Conservation (phyloP, 495 filamentous ascomycete genomes). For the Talaromyces stipitatus region DNA sequence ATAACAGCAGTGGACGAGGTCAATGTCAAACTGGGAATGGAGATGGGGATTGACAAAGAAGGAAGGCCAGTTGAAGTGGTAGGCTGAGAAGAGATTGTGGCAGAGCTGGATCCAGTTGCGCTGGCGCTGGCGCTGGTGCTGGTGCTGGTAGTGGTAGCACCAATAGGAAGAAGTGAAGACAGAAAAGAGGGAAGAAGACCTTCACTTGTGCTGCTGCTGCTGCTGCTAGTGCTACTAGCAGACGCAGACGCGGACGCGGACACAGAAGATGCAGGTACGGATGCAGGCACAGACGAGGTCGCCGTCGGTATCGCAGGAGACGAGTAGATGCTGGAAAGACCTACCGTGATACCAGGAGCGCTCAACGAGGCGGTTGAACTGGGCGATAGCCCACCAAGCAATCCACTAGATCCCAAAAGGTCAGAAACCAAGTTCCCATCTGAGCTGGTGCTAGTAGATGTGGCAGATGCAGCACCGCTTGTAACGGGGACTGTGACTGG, state of each 20-base stretch:
- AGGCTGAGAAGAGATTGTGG: background rate
- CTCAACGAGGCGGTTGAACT: background rate
- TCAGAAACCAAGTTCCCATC: slow-evolving; percentile 5
- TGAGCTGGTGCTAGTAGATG: slow-evolving; percentile 7
- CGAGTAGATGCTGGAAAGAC: slow-evolving; percentile 12
- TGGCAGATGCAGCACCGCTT: background rate
- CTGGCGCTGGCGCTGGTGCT: slow-evolving; percentile 6
- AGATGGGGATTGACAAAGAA: slow-evolving; percentile 3
- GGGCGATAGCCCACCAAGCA: slow-evolving; percentile 1
- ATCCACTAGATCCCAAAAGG: slow-evolving; percentile 3
- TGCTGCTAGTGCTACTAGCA: background rate
- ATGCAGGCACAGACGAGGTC: slow-evolving; percentile 5
- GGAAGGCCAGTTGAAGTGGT: background rate
- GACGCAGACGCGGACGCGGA: slow-evolving; percentile 4
- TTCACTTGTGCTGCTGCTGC: background rate
- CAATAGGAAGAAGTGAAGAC: slow-evolving; percentile 6
- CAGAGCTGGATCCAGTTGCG: background rate
- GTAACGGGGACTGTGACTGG: background rate
- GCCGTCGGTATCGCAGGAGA: slow-evolving; percentile 12
- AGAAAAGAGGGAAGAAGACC: slow-evolving; percentile 5
- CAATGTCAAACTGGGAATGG: background rate
- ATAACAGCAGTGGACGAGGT: slow-evolving; percentile 6
- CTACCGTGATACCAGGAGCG: slow-evolving; percentile 9
- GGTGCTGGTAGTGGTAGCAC: slow-evolving; percentile 5
- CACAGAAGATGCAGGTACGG: slow-evolving; percentile 4